These are phyloP conservation scores for Alternaria ventricosa DNA, from an alignment of 2,329 filamentous ascomycete species.

Conservation along the genomic window DNA sequence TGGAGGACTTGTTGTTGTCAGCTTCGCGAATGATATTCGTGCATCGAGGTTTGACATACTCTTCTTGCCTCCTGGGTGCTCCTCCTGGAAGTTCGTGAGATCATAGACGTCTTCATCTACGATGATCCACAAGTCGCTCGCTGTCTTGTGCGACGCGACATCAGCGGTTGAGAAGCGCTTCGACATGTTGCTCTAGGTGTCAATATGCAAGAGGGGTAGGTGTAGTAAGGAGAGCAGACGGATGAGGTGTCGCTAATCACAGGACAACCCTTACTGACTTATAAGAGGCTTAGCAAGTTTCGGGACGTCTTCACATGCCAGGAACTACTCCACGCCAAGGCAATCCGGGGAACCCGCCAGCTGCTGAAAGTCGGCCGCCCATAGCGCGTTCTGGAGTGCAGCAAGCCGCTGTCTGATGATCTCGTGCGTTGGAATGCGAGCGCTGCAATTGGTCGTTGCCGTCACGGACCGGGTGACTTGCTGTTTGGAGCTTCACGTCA, in stretches of 20 bases:
- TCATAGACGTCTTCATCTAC: conserved; percentile 97
- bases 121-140: conserved; percentile 84
- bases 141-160: conserved; percentile 90
- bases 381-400: conserved; percentile 28
- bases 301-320: conserved; percentile 47
- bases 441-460: conserved; percentile 35
- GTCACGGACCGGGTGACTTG: conserved; percentile 26
- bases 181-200: conserved; percentile 67
- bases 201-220: conserved; percentile 4
- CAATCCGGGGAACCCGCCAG: conserved; percentile 28
- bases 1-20: conserved; percentile 61
- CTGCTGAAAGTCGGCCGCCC: conserved; percentile 34
- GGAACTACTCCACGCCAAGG: conserved; percentile 34
- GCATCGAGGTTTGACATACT: conserved; percentile 55
- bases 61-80: conserved; percentile 72
- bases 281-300: conserved; percentile 27
- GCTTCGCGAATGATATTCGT: not conserved
- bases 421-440: conserved; percentile 36
- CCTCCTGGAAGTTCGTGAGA: conserved; percentile 70
- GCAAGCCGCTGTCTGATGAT: conserved; percentile 29
- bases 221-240: not conserved
- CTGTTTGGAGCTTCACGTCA: conserved; percentile 42
- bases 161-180: conserved; percentile 84
- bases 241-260: conserved; percentile 11
- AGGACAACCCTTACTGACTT: conserved; percentile 32